Base-by-base conservation (phyloP, 2,329 filamentous ascomycete genomes). In the Fusarium napiforme region DNA sequence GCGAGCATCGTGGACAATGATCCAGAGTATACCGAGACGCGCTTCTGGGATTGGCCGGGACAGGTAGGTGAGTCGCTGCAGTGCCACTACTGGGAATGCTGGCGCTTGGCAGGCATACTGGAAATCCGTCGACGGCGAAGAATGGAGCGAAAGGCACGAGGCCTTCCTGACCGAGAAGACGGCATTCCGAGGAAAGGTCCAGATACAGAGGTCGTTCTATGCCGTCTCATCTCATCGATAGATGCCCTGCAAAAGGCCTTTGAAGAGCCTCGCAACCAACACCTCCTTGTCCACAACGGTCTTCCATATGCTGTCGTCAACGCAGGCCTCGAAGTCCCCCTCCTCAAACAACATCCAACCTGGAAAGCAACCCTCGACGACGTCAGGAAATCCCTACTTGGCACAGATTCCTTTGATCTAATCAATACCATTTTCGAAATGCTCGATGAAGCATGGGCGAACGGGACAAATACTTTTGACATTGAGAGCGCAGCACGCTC, bases 1-100 rank as follows among this genome's bases (percentile, higher is more conserved):
- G 66, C 75, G 2, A 61, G 60, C 7, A 59, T 74, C 5, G 7
- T 56, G 15, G 75, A 77, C 4, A 66, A 74, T 3, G 75, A 77
- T 15, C 65, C 69, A n/a, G 75, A 74, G 19, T 67, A 69, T 4
- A 77, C 74, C 1, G 75, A 77, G 43, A 49, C 18, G 3, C 58
- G 63, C 19, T 43, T 77, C 4, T 77, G 75, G 75, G 30, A 62
- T 0, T 77, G 75, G 75, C 65, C 74, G 0, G 75, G 75, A 0
- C 70, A 77, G 4, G 15, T 77, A 28, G 75, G 75, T 21, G 74
- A 75, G 52, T 77, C 75, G 14, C 19, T 76, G 0, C 75, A 76
- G 14, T 59, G 60, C 12, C 74, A 77, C 28, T 64, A 67, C 3
- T 77, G 75, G 75, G 75, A 77, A 43, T 72, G 74, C 30, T 77